A percentile compares a stretch with the other conserved stretches of the same genome.
These are phyloP conservation scores for Pistacia atlantica DNA, from an alignment of 345 rosid species.

Conservation along the genomic window DNA sequence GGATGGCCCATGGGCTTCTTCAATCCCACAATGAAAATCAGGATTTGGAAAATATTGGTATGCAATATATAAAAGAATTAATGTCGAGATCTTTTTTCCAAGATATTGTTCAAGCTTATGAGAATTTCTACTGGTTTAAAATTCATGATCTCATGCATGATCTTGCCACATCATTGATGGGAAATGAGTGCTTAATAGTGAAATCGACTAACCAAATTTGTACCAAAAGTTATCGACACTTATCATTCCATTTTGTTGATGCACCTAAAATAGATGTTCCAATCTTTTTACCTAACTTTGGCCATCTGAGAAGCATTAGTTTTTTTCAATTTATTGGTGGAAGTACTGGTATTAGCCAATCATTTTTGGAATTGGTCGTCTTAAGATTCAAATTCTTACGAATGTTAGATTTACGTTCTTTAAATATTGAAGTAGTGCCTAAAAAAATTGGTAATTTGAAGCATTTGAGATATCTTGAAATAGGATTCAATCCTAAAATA, in stretches of 20 bases:
- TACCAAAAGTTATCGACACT: neutral
- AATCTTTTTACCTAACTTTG: neutral
- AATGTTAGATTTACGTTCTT: constrained; percentile 15
- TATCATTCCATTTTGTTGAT: constrained; percentile 1
- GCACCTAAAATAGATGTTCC: neutral
- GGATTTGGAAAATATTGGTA: neutral
- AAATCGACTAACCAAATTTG: neutral
- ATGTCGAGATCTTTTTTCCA: neutral
- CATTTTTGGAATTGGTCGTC: constrained; percentile 9
- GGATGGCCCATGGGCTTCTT: neutral
- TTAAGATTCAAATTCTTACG: constrained; percentile 17
- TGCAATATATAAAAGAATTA: neutral
- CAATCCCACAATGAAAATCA: neutral
- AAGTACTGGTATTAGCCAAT: constrained; percentile 1
- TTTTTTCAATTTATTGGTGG: neutral
- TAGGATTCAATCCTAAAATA: neutral
- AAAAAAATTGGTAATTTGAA: constrained; percentile 13
- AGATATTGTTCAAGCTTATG: neutral
- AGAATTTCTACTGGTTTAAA: too few relatives aligned
- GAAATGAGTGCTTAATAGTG: neutral
- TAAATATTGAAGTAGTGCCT: constrained; percentile 11
- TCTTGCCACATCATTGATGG: neutral
- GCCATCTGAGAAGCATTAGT: constrained; percentile 17
- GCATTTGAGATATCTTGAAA: constrained; percentile 34
- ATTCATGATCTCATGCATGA: neutral